phyloP scores from a whole-genome alignment of 495 filamentous ascomycete species.

The Oidiodendron maius region DNA sequence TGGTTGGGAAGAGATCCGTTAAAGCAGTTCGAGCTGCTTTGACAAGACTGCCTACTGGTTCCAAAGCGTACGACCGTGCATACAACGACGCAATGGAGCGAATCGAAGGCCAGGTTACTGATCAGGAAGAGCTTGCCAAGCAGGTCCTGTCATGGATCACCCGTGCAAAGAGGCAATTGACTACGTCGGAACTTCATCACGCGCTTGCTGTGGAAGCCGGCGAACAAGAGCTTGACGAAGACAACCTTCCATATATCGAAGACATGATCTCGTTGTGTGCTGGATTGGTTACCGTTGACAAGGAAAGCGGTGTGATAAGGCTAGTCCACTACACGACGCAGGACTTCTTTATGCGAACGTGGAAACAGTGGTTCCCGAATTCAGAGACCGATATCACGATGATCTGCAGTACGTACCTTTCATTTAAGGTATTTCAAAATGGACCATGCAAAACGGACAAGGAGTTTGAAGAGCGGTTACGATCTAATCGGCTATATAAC shows the following conservation, averaged over 20 bases:
- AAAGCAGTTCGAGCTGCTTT: neutral
- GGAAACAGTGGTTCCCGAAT: constrained; percentile 26
- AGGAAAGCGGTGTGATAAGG: constrained; percentile 35
- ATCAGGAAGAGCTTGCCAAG: neutral
- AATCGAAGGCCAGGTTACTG: neutral
- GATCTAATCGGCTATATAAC: neutral
- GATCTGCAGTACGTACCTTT: constrained; percentile 39
- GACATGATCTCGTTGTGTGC: constrained; percentile 35
- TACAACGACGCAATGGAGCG: neutral
- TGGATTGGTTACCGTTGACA: constrained; percentile 45
- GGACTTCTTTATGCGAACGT: constrained; percentile 39
- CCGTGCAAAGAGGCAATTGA: neutral
- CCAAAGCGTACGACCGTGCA: neutral
- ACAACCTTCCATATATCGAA: constrained; percentile 10
- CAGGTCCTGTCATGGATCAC: too few species aligned
- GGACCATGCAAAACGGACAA: constrained; percentile 3
- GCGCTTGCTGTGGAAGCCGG: constrained; percentile 7
- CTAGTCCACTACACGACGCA: constrained; percentile 53
- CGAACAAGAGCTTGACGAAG: constrained; percentile 22
- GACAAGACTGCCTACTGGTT: neutral
- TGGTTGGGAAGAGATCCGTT: neutral
- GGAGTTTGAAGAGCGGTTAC: constrained; percentile 26
- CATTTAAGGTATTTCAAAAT: constrained; percentile 1
- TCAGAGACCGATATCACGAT: constrained; percentile 27
- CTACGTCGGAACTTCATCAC: constrained; percentile 3